Evolutionary conservation across 345 rosid genomes (phyloP), one percentile per base, ranked within the genome.

Genomic region (Moringa oleifera): DNA sequence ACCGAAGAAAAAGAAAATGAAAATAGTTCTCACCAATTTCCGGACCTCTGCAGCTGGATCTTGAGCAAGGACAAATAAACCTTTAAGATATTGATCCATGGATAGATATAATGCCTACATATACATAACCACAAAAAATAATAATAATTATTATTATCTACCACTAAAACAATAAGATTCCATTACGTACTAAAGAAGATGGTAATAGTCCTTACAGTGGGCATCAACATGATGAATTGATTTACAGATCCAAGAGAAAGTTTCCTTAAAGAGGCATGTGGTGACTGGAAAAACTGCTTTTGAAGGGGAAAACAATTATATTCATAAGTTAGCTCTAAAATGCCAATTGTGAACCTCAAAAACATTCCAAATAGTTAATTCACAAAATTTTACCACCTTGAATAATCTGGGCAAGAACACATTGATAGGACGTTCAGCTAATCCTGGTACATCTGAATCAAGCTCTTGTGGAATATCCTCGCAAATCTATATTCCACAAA

Each of bases 171-270:
- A 51, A n/a, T n/a, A n/a, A n/a, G n/a, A n/a, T n/a, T n/a, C n/a
- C n/a, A n/a, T n/a, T n/a, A n/a, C n/a, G n/a, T n/a, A n/a, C n/a
- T n/a, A n/a, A n/a, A n/a, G n/a, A n/a, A n/a, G n/a, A n/a, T n/a
- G n/a, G n/a, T n/a, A n/a, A n/a, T n/a, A n/a, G n/a, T n/a, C n/a
- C 97, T 87, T 77, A 91, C 99, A 58, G 95, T 80, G 59, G 99
- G 99, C 99, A 94, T 91, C 77, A 85, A 68, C 83, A 88, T 87
- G 58, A 94, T 77, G 72, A 74, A 94, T 59, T 90, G 90, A 75
- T 94, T 90, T 69, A 94, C 85, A 53, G 89, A 91, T 67, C 87
- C 86, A 77, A 94, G 62, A 53, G 99, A 83, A 65, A 87, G 88
- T 78, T 85, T 94, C 75, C 90, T 87, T 64, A 94, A 68, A 20